phyloP scores from a whole-genome alignment of 2,329 filamentous ascomycete genomes.

The Drechslerella dactyloides region DNA sequence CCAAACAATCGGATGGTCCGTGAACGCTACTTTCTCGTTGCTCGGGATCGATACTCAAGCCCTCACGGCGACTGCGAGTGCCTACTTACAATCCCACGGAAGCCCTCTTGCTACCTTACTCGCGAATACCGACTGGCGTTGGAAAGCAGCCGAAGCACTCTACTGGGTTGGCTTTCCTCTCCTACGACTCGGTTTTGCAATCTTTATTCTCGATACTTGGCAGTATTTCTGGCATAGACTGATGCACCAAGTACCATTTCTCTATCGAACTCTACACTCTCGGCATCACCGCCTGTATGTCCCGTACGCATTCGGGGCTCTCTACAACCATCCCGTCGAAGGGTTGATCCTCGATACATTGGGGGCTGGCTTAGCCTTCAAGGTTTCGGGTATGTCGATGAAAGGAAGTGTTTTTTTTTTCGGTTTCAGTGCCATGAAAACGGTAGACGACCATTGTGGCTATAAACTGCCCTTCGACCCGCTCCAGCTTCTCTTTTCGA shows the following conservation, averaged over 20 bases:
- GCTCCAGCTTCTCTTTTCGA: conserved; percentile 85
- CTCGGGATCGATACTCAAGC: conserved; percentile 75
- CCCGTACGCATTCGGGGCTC: conserved; percentile 92
- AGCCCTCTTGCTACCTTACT: conserved; percentile 71
- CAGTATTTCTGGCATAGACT: conserved; percentile 95
- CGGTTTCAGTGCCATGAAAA: conserved; percentile 87
- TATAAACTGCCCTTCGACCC: conserved; percentile 96
- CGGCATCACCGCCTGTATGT: conserved; percentile 97
- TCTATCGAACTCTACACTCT: conserved; percentile 93
- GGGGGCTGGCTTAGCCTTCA: conserved; percentile 82
- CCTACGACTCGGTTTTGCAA: conserved; percentile 76
- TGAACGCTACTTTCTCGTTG: conserved; percentile 69
- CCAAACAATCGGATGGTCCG: conserved; percentile 45
- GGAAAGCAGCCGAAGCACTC: conserved; percentile 70
- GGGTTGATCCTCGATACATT: conserved; percentile 91
- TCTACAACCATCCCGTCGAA: conserved; percentile 96
- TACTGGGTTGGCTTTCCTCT: conserved; percentile 80
- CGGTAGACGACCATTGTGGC: conserved; percentile 95
- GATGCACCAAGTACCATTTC: conserved; percentile 97
- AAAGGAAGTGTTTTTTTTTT: conserved; percentile 91
- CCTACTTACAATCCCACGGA: conserved; percentile 64
- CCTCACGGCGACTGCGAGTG: conserved; percentile 50
- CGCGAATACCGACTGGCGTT: conserved; percentile 52
- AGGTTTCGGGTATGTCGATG: conserved; percentile 79
- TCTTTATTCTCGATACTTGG: conserved; percentile 88